Base-by-base conservation (phyloP, 208 protist species). In the Angomonas ambiguus region DNA sequence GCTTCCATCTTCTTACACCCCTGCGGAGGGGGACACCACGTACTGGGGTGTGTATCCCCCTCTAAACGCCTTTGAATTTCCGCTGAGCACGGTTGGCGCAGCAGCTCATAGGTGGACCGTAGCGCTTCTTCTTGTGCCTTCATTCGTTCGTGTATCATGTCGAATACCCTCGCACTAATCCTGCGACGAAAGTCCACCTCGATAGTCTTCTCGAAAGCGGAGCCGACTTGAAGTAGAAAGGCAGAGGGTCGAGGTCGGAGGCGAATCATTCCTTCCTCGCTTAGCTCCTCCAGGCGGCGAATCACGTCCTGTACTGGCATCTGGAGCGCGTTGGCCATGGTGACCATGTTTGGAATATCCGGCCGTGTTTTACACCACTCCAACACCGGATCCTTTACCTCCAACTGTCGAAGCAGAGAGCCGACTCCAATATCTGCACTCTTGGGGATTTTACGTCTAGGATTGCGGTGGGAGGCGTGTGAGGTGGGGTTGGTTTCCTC, bases 231-330 rank as follows among this genome's bases (percentile, higher is more conserved):
- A 5, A 53, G 18, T n/a, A 53, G 16, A 53, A 53, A 53, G 20
- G 10, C 45, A 20, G 10, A 48, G 22, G 49, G 6, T 4, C 16
- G n/a, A 5, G 27, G 2, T 1, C 22, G 35, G 2, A 82, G 38
- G 0, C 33, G 31, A 33, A 86, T 34, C 1, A 75, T 13, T 53
- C 70, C 76, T 41, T 62, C 67, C 16, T 64, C 28, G 0, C 53
- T 18, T 18, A 95, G 66, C 51, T 95, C 89, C 32, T 84, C 63
- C 30, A 92, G 67, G 2, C 84, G 74, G 24, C 85, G 82, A 48
- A 80, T 67, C 35, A 92, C 82, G 45, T 95, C 89, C 0, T 27
- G 58, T 20, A 84, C 63, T 4, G 79, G 69, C 70, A 95, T 72
- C 0, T 69, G 59, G 2, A 92, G 58, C 6, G 35, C 32, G 41